phyloP scores from a whole-genome alignment of 441 rosid genomes.

The Gossypium trilobum region DNA sequence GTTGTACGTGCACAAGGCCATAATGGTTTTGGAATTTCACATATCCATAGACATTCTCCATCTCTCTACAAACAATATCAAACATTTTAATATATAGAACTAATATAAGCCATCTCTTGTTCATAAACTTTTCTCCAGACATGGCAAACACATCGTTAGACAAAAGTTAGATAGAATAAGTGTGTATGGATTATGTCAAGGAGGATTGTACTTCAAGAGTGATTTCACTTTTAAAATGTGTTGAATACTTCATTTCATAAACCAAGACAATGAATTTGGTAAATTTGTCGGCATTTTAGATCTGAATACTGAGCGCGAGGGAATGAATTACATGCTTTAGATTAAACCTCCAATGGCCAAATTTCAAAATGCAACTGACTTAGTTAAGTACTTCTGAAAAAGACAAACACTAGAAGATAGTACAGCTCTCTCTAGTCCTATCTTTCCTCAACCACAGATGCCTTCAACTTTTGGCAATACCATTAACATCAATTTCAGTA shows the following conservation, averaged over 20 bases:
- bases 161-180: not conserved
- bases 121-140: not conserved
- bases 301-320: not conserved
- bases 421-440: not conserved
- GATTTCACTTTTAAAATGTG: not conserved
- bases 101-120: conserved; percentile 5
- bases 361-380: not conserved
- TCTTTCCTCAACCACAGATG: not conserved
- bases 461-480: not conserved
- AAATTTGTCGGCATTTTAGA: not conserved
- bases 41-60: conserved; percentile 75
- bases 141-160: not conserved
- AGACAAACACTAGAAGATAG: not conserved
- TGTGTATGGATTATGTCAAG: not conserved
- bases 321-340: not conserved
- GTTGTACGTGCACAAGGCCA: conserved; percentile 70
- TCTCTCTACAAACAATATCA: conserved; percentile 48
- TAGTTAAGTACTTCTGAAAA: not conserved
- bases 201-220: not conserved
- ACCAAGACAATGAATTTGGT: not conserved
- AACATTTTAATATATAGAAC: conserved; percentile 20
- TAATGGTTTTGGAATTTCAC: conserved; percentile 90
- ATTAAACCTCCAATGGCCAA: not conserved
- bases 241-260: not conserved
- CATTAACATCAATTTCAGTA: not conserved